Percentiles rank a stretch among this genome's conserved stretches.
Evolutionary conservation across 2,329 filamentous ascomycete species (phyloP).

Genomic region (Arthrinium phaeospermum): DNA sequence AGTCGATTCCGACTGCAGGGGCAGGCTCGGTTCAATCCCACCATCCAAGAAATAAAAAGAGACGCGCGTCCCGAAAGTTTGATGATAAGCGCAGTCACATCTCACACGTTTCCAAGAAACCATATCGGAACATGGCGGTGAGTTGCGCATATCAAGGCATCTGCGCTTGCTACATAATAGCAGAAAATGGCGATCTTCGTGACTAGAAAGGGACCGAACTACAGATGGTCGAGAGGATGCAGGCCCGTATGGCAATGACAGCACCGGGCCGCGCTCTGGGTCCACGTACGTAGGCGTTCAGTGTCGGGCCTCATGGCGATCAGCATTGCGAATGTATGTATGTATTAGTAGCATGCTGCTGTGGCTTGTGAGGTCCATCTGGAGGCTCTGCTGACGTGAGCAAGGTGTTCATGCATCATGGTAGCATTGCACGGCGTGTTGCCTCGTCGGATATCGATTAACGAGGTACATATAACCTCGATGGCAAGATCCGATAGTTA

Average conservation of each 20-base stretch:
- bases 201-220: not conserved
- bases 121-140: not conserved
- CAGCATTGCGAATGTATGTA: not conserved
- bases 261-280: not conserved
- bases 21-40: not conserved
- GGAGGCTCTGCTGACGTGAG: slow-evolving; percentile 1
- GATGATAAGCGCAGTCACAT: slow-evolving; percentile 13
- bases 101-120: not conserved
- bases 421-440: not conserved
- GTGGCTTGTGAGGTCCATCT: not conserved
- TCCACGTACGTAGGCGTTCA: not conserved
- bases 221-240: not conserved
- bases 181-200: not conserved
- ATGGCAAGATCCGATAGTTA: not conserved
- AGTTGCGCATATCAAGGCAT: not conserved
- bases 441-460: not conserved
- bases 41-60: not conserved
- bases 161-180: no score
- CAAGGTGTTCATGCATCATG: not conserved
- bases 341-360: not conserved
- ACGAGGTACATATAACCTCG: not conserved
- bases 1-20: not conserved
- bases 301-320: not conserved
- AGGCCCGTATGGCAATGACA: not conserved
- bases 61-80: slow-evolving; percentile 20